Conservation (phyloP, 2,329 filamentous ascomycete genomes). For the Ophiostoma piceae region DNA sequence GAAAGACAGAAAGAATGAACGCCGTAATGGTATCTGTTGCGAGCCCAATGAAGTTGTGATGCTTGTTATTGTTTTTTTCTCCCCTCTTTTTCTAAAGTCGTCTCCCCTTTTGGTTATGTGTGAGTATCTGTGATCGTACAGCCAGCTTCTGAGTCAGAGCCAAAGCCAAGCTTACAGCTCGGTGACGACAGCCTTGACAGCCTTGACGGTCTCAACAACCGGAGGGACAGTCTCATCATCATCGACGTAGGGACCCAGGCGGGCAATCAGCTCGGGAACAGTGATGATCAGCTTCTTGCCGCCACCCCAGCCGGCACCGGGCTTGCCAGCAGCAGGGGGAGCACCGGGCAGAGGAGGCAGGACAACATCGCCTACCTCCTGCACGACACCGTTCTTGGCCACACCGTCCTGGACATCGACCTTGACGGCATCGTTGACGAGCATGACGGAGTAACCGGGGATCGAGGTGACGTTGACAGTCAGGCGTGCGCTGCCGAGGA, state of each 20-base stretch:
- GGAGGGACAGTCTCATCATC: slow-evolving; percentile 15
- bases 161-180: slow-evolving; percentile 16
- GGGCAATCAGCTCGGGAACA: slow-evolving; percentile 22
- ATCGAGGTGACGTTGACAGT: slow-evolving; percentile 65
- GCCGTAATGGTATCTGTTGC: background rate
- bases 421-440: slow-evolving; percentile 66
- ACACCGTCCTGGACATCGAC: slow-evolving; percentile 66
- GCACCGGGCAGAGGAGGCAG: slow-evolving; percentile 60
- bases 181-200: background rate
- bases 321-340: slow-evolving; percentile 5
- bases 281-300: slow-evolving; percentile 15
- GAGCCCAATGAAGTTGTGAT: background rate
- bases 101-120: background rate
- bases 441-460: slow-evolving; percentile 64
- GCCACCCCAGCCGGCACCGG: slow-evolving; percentile 14
- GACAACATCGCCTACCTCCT: slow-evolving; percentile 66
- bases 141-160: background rate
- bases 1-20: background rate
- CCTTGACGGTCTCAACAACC: background rate
- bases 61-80: background rate
- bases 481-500: slow-evolving; percentile 61
- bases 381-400: slow-evolving; percentile 75
- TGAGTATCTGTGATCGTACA: background rate
- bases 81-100: background rate
- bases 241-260: slow-evolving; percentile 24